These are phyloP conservation scores for Auriscalpium orientale DNA, from an alignment of 768 basidiomycete species.

Conservation along the genomic window DNA sequence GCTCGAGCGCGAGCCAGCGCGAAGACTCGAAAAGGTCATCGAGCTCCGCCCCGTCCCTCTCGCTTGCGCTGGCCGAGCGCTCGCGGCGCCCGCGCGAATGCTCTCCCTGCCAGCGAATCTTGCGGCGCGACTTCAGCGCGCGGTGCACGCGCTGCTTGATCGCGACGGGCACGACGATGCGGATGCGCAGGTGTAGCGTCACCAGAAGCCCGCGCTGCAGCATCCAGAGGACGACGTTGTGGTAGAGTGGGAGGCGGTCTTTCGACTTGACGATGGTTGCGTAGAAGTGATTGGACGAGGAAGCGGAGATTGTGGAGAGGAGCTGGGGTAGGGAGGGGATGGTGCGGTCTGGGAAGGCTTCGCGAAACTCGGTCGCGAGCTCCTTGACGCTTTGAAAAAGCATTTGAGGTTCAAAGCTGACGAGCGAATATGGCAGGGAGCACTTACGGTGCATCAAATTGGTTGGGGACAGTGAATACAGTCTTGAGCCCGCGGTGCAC, in stretches of 20 bases:
- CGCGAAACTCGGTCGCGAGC: conserved; percentile 53
- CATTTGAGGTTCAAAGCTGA: conserved; percentile 8
- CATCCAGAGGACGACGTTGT: conserved; percentile 87
- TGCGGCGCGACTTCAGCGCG: conserved; percentile 24
- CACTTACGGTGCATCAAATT: conserved; percentile 54
- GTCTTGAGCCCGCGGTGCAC: conserved; percentile 77
- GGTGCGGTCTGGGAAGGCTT: conserved; percentile 46
- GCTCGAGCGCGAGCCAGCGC: conserved; percentile 46
- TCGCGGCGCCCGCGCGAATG: conserved; percentile 13
- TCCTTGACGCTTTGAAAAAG: conserved; percentile 37
- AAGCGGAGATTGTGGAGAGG: conserved; percentile 66
- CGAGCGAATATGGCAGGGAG: neutral
- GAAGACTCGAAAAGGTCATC: conserved; percentile 5
- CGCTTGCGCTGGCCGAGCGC: conserved; percentile 8
- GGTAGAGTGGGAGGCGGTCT: conserved; percentile 61
- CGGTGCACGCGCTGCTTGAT: conserved; percentile 65
- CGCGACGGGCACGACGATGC: conserved; percentile 69
- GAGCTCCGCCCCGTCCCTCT: neutral
- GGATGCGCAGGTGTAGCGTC: conserved; percentile 78
- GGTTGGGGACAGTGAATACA: conserved; percentile 67
- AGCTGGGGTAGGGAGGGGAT: conserved; percentile 70
- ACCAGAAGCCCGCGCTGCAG: conserved; percentile 80
- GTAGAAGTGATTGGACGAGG: conserved; percentile 70
- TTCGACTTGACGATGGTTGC: conserved; percentile 67
- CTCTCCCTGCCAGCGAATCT: conserved; percentile 28